Conservation (phyloP, 805 yeast genomes). For the Saturnispora besseyi region DNA sequence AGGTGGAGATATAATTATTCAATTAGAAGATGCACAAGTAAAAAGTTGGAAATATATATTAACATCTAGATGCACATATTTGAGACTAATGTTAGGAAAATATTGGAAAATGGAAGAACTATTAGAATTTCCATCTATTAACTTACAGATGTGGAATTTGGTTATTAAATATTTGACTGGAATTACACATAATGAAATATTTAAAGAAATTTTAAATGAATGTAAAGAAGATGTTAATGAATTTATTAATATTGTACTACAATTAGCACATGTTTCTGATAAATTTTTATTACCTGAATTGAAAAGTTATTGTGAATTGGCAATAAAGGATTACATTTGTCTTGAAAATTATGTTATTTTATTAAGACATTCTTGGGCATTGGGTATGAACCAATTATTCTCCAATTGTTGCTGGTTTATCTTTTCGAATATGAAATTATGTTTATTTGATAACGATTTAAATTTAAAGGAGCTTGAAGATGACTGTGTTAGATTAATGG, state of each 20-base stretch:
- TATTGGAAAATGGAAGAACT: slow-evolving; percentile 36
- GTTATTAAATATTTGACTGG: slow-evolving; percentile 55
- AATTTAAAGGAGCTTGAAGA: slow-evolving; percentile 3
- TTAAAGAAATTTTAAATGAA: slow-evolving; percentile 21
- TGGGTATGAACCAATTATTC: slow-evolving; percentile 46
- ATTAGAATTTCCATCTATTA: slow-evolving; percentile 33
- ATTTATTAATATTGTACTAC: slow-evolving; percentile 47
- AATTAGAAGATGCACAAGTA: slow-evolving; percentile 39
- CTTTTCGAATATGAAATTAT: slow-evolving; percentile 51
- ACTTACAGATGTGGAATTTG: slow-evolving; percentile 35
- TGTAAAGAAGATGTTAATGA: slow-evolving; percentile 18
- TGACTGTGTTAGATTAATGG: slow-evolving; percentile 5
- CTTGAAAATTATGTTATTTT: slow-evolving; percentile 54
- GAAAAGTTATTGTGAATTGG: slow-evolving; percentile 52
- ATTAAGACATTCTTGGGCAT: slow-evolving; percentile 43
- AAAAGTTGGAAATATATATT: slow-evolving; percentile 45
- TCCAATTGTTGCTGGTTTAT: slow-evolving; percentile 60
- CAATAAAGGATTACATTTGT: slow-evolving; percentile 44
- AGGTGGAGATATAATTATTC: slow-evolving; percentile 35
- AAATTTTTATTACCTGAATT: slow-evolving; percentile 52
- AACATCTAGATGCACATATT: slow-evolving; percentile 50
- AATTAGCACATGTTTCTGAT: slow-evolving; percentile 52
- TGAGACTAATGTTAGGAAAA: slow-evolving; percentile 46
- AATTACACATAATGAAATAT: slow-evolving; percentile 31
- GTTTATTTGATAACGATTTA: slow-evolving; percentile 41